Conservation (phyloP, 208 protist species). For the Kentomonas sorsogonicus region DNA sequence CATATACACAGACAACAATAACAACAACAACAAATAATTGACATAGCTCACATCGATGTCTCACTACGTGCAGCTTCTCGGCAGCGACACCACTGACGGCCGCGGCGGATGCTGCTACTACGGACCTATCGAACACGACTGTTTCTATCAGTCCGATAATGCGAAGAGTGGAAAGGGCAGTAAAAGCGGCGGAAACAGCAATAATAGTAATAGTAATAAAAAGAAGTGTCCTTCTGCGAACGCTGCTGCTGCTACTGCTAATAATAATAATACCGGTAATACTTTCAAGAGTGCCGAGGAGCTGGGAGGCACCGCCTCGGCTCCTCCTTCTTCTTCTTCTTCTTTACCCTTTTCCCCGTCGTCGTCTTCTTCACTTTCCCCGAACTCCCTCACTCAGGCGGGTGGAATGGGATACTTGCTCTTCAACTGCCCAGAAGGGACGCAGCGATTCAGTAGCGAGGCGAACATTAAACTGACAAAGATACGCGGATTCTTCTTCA, state of each 20-base stretch:
- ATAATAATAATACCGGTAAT: too few species aligned
- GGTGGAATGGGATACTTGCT: slow-evolving; percentile 60
- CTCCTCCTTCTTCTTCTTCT: too few species aligned
- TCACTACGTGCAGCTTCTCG: slow-evolving; percentile 69
- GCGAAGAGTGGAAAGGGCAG: neutral
- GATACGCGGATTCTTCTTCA: slow-evolving; percentile 70
- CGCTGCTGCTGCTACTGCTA: too few species aligned
- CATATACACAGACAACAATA: too few species aligned
- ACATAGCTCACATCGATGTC: too few species aligned
- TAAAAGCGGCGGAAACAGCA: neutral
- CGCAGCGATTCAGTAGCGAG: slow-evolving; percentile 78
- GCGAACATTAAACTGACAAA: slow-evolving; percentile 69
- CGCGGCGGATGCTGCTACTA: slow-evolving; percentile 76
- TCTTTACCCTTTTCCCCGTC: too few species aligned
- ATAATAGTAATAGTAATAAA: neutral
- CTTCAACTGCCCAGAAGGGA: slow-evolving; percentile 85
- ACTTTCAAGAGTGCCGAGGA: too few species aligned
- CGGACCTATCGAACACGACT: slow-evolving; percentile 45
- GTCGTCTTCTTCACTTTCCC: too few species aligned
- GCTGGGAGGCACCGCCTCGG: too few species aligned
- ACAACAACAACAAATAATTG: too few species aligned
- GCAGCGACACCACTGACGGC: slow-evolving; percentile 70
- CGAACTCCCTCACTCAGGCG: slow-evolving; percentile 14
- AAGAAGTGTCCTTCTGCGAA: neutral
- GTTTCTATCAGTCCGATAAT: slow-evolving; percentile 16